Percentiles rank a stretch among this genome's conserved stretches.
Conservation (phyloP, 2,329 filamentous ascomycete genomes). For the Pseudopithomyces maydicus region DNA sequence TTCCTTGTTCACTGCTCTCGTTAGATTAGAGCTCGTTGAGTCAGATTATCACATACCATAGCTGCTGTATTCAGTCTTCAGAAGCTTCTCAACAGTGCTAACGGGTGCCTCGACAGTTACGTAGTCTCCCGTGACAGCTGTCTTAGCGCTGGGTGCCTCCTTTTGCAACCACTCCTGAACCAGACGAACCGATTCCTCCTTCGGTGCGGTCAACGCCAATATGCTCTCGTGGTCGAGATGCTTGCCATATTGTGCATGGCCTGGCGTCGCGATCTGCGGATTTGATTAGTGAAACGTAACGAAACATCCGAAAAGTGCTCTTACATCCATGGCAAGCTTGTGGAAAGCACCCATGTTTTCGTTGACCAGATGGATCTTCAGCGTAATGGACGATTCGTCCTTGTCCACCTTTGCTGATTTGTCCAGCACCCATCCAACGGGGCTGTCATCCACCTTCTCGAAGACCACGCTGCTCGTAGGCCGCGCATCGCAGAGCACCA, state of each 20-base stretch:
- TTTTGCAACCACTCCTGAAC: constrained; percentile 59
- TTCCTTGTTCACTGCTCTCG: constrained; percentile 11
- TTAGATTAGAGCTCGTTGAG: background rate
- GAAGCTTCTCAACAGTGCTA: constrained; percentile 54
- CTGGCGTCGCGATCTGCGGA: constrained; percentile 54
- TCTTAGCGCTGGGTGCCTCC: constrained; percentile 52
- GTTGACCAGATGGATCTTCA: constrained; percentile 27
- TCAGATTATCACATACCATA: constrained; percentile 37
- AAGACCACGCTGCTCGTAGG: constrained; percentile 20
- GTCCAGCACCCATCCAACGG: constrained; percentile 21
- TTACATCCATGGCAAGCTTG: constrained; percentile 25
- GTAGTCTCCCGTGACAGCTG: constrained; percentile 58
- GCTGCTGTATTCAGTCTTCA: constrained; percentile 50
- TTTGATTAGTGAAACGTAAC: background rate
- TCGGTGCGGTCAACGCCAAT: constrained; percentile 56
- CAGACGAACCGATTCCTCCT: constrained; percentile 54
- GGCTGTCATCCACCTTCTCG: constrained; percentile 19
- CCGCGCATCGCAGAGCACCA: constrained; percentile 11
- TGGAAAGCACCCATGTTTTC: constrained; percentile 24
- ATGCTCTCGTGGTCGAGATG: constrained; percentile 56
- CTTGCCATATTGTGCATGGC: constrained; percentile 56
- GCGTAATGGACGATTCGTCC: constrained; percentile 18
- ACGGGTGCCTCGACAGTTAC: constrained; percentile 57
- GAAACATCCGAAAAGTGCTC: background rate
- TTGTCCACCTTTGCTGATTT: constrained; percentile 16